phyloP scores from a whole-genome alignment of 2,329 filamentous ascomycete genomes.

The Penicillium sp. region DNA sequence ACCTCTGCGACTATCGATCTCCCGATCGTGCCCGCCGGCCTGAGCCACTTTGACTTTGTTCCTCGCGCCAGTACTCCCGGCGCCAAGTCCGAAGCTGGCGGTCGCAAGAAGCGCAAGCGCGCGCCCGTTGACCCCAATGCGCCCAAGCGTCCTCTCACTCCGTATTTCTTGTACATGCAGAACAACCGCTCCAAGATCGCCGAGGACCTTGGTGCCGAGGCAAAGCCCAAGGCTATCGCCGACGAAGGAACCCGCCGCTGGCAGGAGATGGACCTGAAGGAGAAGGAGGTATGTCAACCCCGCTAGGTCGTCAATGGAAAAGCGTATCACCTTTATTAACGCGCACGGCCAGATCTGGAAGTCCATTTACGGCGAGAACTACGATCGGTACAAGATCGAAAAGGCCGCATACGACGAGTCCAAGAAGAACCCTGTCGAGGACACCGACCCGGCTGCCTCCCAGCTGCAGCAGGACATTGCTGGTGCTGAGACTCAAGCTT shows the following conservation, averaged over 20 bases:
- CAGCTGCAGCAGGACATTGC: slow-evolving; percentile 45
- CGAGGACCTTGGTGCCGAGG: slow-evolving; percentile 69
- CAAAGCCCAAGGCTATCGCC: slow-evolving; percentile 81
- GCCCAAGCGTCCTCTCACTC: slow-evolving; percentile 88
- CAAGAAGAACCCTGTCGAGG: slow-evolving; percentile 37
- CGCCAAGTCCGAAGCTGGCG: slow-evolving; percentile 50
- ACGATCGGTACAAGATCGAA: slow-evolving; percentile 56
- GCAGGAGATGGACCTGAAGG: slow-evolving; percentile 69
- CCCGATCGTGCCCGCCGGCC: slow-evolving; percentile 42
- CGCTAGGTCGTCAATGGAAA: slow-evolving; percentile 5
- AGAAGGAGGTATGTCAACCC: slow-evolving; percentile 61
- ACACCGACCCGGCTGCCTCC: slow-evolving; percentile 41
- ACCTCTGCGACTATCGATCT: slow-evolving; percentile 53
- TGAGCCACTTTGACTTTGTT: slow-evolving; percentile 37
- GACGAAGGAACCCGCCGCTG: slow-evolving; percentile 84
- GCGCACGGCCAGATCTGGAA: slow-evolving; percentile 48
- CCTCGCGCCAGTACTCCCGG: slow-evolving; percentile 39
- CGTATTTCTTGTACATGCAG: slow-evolving; percentile 94
- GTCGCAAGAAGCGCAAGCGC: slow-evolving; percentile 89
- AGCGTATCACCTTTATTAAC: not conserved
- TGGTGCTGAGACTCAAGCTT: slow-evolving; percentile 27
- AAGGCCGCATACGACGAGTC: slow-evolving; percentile 57
- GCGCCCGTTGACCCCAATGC: slow-evolving; percentile 85
- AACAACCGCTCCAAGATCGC: slow-evolving; percentile 80
- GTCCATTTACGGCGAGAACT: slow-evolving; percentile 56